phyloP scores from a whole-genome alignment of 116 monocot species.

The Dioscorea cayenensis region DNA sequence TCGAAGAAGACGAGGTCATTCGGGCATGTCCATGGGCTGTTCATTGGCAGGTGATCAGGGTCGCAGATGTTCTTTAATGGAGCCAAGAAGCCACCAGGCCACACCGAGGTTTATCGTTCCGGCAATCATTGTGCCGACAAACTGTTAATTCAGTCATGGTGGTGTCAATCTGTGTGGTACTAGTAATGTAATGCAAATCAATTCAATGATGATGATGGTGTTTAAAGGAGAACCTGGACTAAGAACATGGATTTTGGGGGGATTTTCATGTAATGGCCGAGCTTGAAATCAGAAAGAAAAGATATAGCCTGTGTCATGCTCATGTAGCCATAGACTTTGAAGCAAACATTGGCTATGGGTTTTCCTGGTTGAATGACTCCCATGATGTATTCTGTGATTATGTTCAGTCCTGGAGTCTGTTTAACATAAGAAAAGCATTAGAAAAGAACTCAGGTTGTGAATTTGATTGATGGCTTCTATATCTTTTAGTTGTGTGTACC shows the following conservation, averaged over 20 bases:
- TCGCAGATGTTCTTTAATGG: constrained; percentile 77
- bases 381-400: constrained; percentile 88
- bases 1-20: constrained; percentile 77
- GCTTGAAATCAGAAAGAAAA: constrained; percentile 89
- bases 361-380: constrained; percentile 75
- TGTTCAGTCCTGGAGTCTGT: constrained; percentile 84
- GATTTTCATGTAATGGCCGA: constrained; percentile 98
- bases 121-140: constrained; percentile 69
- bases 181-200: too few relatives aligned
- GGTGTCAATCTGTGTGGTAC: not conserved
- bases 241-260: constrained; percentile 96
- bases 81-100: constrained; percentile 83
- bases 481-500: constrained; percentile 17
- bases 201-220: not conserved
- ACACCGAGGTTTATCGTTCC: constrained; percentile 62
- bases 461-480: not conserved
- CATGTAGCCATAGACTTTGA: constrained; percentile 94
- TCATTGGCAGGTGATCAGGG: constrained; percentile 31
- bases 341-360: constrained; percentile 85
- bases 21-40: constrained; percentile 93
- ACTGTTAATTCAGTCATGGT: constrained; percentile 21
- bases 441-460: not conserved
- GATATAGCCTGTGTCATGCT: constrained; percentile 90
- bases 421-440: not conserved
- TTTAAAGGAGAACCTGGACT: constrained; percentile 50